These are phyloP conservation scores for Pezicula carpinea DNA, from an alignment of 2,329 filamentous ascomycete species.

Conservation along the genomic window DNA sequence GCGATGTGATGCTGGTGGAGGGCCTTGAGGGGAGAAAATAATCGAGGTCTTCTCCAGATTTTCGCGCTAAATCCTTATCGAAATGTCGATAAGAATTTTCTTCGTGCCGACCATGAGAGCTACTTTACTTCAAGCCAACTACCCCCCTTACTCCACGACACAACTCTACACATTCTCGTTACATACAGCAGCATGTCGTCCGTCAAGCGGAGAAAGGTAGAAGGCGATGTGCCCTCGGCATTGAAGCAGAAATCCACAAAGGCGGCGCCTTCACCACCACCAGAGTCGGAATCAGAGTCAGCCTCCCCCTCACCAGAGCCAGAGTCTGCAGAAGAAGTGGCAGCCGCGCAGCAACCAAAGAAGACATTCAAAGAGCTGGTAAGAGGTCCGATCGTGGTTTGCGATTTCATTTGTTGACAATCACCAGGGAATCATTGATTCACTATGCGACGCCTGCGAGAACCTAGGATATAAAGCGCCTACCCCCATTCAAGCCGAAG, in stretches of 20 bases:
- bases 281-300: constrained; percentile 9
- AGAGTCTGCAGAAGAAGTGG: constrained; percentile 11
- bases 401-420: constrained; percentile 5
- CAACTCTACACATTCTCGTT: not conserved
- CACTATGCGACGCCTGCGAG: constrained; percentile 83
- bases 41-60: constrained; percentile 16
- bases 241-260: constrained; percentile 15
- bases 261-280: constrained; percentile 5
- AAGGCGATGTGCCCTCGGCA: constrained; percentile 14
- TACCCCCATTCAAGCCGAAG: constrained; percentile 82
- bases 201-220: constrained; percentile 28
- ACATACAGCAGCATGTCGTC: constrained; percentile 23
- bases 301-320: constrained; percentile 13
- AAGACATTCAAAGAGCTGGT: constrained; percentile 47
- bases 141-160: not conserved
- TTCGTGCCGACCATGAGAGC: constrained; percentile 3
- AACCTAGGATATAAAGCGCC: constrained; percentile 77
- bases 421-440: constrained; percentile 70
- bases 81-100: constrained; percentile 27
- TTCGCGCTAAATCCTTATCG: constrained; percentile 22
- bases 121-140: not conserved
- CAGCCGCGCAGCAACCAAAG: constrained; percentile 12
- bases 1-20: constrained; percentile 11
- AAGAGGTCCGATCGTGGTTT: constrained; percentile 4
- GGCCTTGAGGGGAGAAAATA: constrained; percentile 17